phyloP scores from a whole-genome alignment of 2,329 filamentous ascomycete species.

The Monosporascus sp. region DNA sequence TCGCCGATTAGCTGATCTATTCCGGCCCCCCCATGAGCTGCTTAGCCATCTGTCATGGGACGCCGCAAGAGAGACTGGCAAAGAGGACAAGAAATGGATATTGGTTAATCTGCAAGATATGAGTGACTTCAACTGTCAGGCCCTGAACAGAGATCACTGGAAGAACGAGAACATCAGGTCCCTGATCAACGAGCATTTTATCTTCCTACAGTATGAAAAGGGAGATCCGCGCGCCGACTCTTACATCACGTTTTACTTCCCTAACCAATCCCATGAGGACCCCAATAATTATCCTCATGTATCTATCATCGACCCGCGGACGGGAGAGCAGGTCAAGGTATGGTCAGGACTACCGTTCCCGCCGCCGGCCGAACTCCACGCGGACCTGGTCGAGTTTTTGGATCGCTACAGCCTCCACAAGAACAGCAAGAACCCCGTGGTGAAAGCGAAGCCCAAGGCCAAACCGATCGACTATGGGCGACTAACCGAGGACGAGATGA shows the following conservation, averaged over 20 bases:
- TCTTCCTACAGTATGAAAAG: slow-evolving; percentile 93
- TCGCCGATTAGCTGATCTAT: slow-evolving; percentile 81
- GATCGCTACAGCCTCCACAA: slow-evolving; percentile 88
- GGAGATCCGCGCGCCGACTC: slow-evolving; percentile 71
- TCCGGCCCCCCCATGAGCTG: slow-evolving; percentile 84
- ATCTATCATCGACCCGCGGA: slow-evolving; percentile 89
- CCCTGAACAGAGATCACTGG: slow-evolving; percentile 93
- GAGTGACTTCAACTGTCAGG: slow-evolving; percentile 89
- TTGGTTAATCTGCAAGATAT: slow-evolving; percentile 93
- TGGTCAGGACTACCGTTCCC: slow-evolving; percentile 86
- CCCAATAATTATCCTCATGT: slow-evolving; percentile 93
- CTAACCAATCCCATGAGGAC: slow-evolving; percentile 62
- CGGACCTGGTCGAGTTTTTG: slow-evolving; percentile 91
- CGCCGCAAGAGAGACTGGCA: slow-evolving; percentile 75
- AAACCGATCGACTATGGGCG: slow-evolving; percentile 71
- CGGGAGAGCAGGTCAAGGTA: slow-evolving; percentile 93
- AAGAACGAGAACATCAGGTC: slow-evolving; percentile 75
- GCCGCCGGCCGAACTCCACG: slow-evolving; percentile 72
- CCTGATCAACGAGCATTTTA: slow-evolving; percentile 85
- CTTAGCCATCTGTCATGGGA: slow-evolving; percentile 81
- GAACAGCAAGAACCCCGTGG: slow-evolving; percentile 89
- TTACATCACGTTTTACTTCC: slow-evolving; percentile 89
- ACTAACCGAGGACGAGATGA: slow-evolving; percentile 96
- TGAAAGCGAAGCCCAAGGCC: slow-evolving; percentile 66
- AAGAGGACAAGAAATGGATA: slow-evolving; percentile 87